Base-by-base conservation (phyloP, 345 rosid genomes). In the Ceriops zippeliana region DNA sequence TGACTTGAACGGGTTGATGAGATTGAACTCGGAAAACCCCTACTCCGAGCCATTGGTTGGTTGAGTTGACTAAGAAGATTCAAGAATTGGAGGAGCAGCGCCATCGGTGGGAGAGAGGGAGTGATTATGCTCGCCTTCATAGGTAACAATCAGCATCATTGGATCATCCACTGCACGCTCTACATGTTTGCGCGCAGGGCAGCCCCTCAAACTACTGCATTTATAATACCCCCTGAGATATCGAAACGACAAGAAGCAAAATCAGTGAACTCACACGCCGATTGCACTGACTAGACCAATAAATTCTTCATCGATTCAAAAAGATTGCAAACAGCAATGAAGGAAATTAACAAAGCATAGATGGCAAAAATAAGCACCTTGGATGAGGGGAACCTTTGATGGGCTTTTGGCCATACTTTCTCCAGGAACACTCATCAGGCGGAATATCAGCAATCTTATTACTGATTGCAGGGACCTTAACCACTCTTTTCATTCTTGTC, bases 311-410 rank as follows among this genome's bases (percentile, higher is more conserved):
- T 42, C 5, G 17, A 13, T 42, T 42, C 17, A 27, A 5, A 9
- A 32, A 34, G n/a, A 7, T 21, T n/a, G 57, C 28, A 54, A 54
- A 27, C 59, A 54, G 22, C 4, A 22, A 54, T 21, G 17, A 54
- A 22, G 16, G 30, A 22, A 54, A 22, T 54, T 10, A 54, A 9
- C 1, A 10, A 22, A 27, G 28, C 28, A 13, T 1, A 21, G 59
- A 54, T 22, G 5, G 24, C 7, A 27, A 35, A 57, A 57, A 56
- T n/a, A 37, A 6, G 8, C 1, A 90, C 98, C 98, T 90, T 62
- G 97, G 98, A 79, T 93, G 96, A 78, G 98, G 98, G 19, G 98
- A 93, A 42, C 98, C 98, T 69, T 93, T 93, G 81, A 93, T 93
- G 6, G 98, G 97, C 77, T 93, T 93, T 63, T 93, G 98, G 31